Conservation (phyloP, 345 rosid species). For the rapeseed (Brassica napus) region DNA sequence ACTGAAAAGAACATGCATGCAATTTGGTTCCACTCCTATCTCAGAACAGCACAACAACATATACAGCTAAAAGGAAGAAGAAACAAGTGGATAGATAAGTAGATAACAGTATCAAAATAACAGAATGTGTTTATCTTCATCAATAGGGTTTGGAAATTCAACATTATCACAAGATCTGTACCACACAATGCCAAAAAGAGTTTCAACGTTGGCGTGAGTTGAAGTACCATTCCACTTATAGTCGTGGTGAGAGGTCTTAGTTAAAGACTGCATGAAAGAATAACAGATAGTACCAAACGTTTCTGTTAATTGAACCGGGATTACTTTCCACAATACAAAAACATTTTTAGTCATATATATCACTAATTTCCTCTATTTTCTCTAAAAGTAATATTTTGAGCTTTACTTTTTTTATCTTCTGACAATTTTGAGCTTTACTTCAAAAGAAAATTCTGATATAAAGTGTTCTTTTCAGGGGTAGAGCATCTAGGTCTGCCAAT, state of each 20-base stretch:
- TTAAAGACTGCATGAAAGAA: not conserved
- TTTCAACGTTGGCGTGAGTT: not conserved
- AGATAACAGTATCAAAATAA: not conserved
- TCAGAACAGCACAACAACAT: too few relatives aligned
- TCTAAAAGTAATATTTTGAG: not conserved
- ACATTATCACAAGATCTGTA: not conserved
- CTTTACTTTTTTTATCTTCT: not conserved
- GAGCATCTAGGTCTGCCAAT: not conserved
- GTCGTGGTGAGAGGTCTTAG: not conserved
- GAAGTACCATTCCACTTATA: too few relatives aligned
- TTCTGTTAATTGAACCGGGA: not conserved
- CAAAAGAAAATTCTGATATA: not conserved
- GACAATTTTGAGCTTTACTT: not conserved
- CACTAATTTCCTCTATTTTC: not conserved
- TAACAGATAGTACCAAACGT: not conserved
- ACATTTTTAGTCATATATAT: not conserved
- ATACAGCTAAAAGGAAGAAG: too few relatives aligned
- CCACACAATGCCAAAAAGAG: not conserved
- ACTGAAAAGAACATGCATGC: not conserved
- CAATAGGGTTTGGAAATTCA: not conserved
- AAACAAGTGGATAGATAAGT: too few relatives aligned
- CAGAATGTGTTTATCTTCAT: not conserved
- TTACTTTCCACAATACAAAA: not conserved
- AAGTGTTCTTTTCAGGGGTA: not conserved
- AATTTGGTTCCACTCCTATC: not conserved